Evolutionary conservation across 2,329 filamentous ascomycete species (phyloP).

Genomic region (Didymella sp.): DNA sequence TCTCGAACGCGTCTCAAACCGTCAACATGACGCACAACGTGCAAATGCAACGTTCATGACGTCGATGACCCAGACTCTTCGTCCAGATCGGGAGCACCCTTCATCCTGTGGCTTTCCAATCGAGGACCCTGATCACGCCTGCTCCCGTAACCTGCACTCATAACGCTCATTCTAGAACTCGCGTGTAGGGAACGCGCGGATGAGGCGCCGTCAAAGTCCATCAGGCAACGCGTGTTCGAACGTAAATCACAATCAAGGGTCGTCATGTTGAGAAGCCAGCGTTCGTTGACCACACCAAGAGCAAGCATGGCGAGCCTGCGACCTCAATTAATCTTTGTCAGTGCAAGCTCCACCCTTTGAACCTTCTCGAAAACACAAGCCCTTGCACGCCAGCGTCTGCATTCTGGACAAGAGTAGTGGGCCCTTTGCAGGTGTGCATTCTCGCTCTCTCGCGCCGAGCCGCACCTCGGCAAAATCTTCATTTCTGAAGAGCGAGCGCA

Average conservation of each 20-base stretch:
- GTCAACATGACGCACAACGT: constrained; percentile 1
- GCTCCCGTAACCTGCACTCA: background rate
- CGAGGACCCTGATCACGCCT: constrained; percentile 19
- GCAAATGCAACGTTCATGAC: constrained; percentile 9
- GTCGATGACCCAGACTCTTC: constrained; percentile 10
- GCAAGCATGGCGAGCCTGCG: background rate
- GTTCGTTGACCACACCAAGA: background rate
- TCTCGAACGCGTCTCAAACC: constrained; percentile 6
- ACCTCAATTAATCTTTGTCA: constrained; percentile 8
- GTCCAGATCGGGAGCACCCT: constrained; percentile 4
- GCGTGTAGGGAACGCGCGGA: constrained; percentile 8
- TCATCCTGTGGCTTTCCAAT: constrained; percentile 10
- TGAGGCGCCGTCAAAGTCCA: constrained; percentile 1
- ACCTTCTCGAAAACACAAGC: constrained; percentile 8
- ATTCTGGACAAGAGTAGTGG: background rate
- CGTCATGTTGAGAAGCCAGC: constrained; percentile 1
- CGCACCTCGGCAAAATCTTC: constrained; percentile 17
- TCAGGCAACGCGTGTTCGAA: constrained; percentile 10
- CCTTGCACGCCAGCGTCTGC: constrained; percentile 1
- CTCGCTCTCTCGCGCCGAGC: constrained; percentile 16
- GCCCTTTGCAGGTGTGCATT: constrained; percentile 3
- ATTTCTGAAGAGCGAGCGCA: constrained; percentile 4
- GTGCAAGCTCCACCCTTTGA: constrained; percentile 5
- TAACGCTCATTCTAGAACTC: constrained; percentile 10
- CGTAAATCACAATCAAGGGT: background rate